Conservation (phyloP, 768 basidiomycete genomes). For the Tylopilus balloui region DNA sequence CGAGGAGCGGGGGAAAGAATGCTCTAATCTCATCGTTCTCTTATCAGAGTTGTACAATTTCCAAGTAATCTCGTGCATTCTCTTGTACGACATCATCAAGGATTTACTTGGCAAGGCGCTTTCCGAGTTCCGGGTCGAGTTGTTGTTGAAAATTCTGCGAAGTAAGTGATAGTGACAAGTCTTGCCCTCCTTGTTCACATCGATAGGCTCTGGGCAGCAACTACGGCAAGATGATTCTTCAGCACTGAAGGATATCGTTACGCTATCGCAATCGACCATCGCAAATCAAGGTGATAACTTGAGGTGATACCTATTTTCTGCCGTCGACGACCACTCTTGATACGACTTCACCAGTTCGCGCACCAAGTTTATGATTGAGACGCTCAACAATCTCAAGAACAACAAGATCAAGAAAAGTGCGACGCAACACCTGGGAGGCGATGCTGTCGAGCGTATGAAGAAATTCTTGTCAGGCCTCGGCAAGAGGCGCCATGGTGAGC, state of each 20-base stretch:
- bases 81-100: slow-evolving; percentile 90
- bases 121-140: slow-evolving; percentile 78
- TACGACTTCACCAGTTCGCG: slow-evolving; percentile 57
- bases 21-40: slow-evolving; percentile 81
- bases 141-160: slow-evolving; percentile 78
- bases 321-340: background rate
- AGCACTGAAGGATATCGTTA: slow-evolving; percentile 87
- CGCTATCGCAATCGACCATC: slow-evolving; percentile 72
- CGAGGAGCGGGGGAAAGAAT: slow-evolving; percentile 70
- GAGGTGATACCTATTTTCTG: slow-evolving; percentile 38
- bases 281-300: slow-evolving; percentile 44
- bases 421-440: slow-evolving; percentile 64
- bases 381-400: slow-evolving; percentile 86
- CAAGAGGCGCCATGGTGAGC: slow-evolving; percentile 69
- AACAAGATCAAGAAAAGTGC: slow-evolving; percentile 71
- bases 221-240: slow-evolving; percentile 89
- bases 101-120: slow-evolving; percentile 60
- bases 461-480: slow-evolving; percentile 73
- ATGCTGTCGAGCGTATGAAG: slow-evolving; percentile 82
- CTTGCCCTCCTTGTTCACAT: slow-evolving; percentile 5
- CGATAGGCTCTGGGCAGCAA: slow-evolving; percentile 83
- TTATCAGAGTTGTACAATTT: slow-evolving; percentile 95
- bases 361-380: slow-evolving; percentile 94
- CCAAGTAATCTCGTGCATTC: slow-evolving; percentile 80
- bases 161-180: slow-evolving; percentile 43